Base-by-base conservation (phyloP, 352 stramenopile species). In the Bremia lactucae region DNA sequence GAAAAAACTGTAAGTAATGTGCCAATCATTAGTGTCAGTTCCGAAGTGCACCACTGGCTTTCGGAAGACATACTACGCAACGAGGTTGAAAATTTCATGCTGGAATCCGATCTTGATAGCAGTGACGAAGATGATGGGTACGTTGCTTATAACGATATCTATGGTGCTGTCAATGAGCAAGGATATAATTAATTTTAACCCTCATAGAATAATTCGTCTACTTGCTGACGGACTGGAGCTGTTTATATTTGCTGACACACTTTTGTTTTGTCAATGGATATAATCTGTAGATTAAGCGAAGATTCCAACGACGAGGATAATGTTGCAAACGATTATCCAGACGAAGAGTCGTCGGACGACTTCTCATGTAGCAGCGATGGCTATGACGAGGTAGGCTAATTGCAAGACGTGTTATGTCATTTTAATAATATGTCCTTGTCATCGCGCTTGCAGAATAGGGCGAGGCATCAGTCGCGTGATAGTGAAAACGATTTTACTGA, bases 251-350 rank as follows among this genome's bases (percentile, higher is more conserved):
- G 7, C 49, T 46, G 11, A 25, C 40, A 48, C 43, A 6, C 49
- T 36, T 46, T 62, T 21, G 21, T 8, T 44, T 37, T 49, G 15
- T 11, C 13, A 18, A 19, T 51, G 19, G 40, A 41, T 6, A 36
- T 59, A 26, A 6, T 52, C 16, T 59, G 15, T 58, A 84, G 72
- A 44, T 73, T 83, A 23, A 87, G 76, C 36, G 69, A 83, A 31
- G 76, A 91, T 43, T 91, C 79, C 21, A 91, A 91, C 39, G 76
- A 91, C 26, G 79, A 91, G 34, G 77, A 83, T 52, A 67, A 88
- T 22, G 62, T 46, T 9, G 65, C 67, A 21, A 91, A 91, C 42
- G 79, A 91, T 46, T 91, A 91, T 45, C 79, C 79, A 6, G 79
- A 91, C 36, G 79, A 91, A 63, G 77, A 87, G 52, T 82, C 68